Evolutionary conservation across 2,329 filamentous ascomycete genomes (phyloP).

Genomic region (Colletotrichum godetiae): DNA sequence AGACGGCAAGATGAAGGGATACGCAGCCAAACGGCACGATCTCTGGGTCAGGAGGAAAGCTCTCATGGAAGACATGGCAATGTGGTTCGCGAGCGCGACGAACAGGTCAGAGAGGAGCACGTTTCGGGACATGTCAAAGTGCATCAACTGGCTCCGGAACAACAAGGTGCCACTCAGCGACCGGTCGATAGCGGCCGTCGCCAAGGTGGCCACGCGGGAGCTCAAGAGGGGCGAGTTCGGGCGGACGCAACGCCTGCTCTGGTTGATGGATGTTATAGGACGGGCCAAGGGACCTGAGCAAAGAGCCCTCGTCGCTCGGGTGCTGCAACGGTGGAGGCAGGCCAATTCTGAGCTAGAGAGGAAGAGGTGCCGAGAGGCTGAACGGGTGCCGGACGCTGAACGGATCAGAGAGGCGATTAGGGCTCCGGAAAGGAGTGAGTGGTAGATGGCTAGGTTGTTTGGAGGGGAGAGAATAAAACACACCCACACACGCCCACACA

Average conservation of each 20-base stretch:
- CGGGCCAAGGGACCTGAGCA: conserved; percentile 35
- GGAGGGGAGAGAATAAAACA: conserved; percentile 12
- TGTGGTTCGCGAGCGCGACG: conserved; percentile 43
- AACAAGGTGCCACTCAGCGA: conserved; percentile 38
- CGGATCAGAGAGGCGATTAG: not conserved
- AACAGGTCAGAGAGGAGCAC: conserved; percentile 36
- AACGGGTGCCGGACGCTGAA: not conserved
- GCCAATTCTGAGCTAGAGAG: not conserved
- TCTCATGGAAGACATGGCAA: conserved; percentile 45
- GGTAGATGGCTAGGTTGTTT: not conserved
- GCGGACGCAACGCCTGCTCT: conserved; percentile 44
- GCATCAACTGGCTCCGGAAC: conserved; percentile 26
- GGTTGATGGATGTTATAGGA: conserved; percentile 43
- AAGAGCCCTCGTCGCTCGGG: conserved; percentile 22
- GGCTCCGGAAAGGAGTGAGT: not conserved
- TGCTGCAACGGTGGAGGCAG: conserved; percentile 40
- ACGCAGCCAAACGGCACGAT: not conserved
- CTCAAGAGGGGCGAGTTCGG: conserved; percentile 47
- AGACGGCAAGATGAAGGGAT: not conserved
- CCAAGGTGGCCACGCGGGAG: conserved; percentile 45
- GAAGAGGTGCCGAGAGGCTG: not conserved
- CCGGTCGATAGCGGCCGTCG: conserved; percentile 42
- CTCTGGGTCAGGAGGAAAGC: conserved; percentile 37
- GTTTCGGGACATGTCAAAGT: conserved; percentile 10
- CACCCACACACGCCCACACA: not conserved